Percentiles rank a stretch among this genome's conserved stretches.
Evolutionary conservation across 495 filamentous ascomycete species (phyloP).

Genomic region (Neurospora cerealis): DNA sequence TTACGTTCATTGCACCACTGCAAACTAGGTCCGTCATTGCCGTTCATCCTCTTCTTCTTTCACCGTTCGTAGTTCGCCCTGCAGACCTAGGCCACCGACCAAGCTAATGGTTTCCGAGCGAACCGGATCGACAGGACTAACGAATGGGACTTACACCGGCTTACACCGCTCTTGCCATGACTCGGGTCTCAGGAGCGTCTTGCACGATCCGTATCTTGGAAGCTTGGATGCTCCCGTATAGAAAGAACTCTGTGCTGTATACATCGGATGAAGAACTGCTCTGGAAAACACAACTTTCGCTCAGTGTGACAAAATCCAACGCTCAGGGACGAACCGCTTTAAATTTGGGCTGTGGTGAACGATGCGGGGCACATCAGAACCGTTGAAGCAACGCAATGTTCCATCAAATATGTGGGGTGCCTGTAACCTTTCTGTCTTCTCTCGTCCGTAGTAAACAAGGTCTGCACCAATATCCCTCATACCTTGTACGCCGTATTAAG

Average conservation of each 20-base stretch:
- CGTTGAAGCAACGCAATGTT: neutral
- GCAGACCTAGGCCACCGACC: neutral
- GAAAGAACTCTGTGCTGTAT: neutral
- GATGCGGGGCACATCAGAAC: neutral
- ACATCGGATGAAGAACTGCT: neutral
- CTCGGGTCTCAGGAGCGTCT: neutral
- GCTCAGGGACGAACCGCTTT: no score
- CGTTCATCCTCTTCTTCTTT: neutral
- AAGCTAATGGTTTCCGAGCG: neutral
- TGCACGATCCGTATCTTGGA: no score
- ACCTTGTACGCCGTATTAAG: slow-evolving; percentile 4
- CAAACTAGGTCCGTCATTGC: neutral
- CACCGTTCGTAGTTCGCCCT: neutral
- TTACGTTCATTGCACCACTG: neutral
- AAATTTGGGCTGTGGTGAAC: neutral
- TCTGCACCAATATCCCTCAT: slow-evolving; percentile 1
- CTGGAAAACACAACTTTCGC: neutral
- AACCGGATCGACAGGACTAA: neutral
- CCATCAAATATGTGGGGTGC: neutral
- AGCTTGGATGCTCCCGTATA: neutral
- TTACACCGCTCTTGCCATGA: neutral
- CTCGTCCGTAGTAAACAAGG: neutral
- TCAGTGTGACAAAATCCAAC: neutral
- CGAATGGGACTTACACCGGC: neutral
- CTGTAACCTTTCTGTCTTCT: neutral